Evolutionary conservation across 345 rosid genomes (phyloP).

Genomic region (Hirschfeldia incana): DNA sequence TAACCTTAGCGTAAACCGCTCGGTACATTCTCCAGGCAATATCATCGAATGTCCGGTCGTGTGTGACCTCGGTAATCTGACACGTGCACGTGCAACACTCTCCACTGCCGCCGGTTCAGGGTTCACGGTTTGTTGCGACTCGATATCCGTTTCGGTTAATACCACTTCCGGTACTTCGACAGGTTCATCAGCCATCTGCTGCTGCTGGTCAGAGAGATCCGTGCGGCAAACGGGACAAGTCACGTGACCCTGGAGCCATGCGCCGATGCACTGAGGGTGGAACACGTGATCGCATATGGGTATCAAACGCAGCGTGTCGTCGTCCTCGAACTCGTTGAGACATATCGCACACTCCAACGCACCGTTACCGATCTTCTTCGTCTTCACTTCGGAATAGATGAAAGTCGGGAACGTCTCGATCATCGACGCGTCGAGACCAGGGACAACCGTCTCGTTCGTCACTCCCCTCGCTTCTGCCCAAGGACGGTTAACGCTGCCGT

Average conservation of each 20-base stretch:
- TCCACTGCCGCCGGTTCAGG: slow-evolving; percentile 43
- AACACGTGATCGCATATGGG: slow-evolving; percentile 85
- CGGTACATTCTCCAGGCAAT: slow-evolving; percentile 81
- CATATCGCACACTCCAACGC: slow-evolving; percentile 88
- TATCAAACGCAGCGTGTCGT: slow-evolving; percentile 79
- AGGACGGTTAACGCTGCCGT: slow-evolving; percentile 21
- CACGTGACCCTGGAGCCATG: slow-evolving; percentile 66
- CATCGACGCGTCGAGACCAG: slow-evolving; percentile 54
- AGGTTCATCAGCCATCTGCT: slow-evolving; percentile 19
- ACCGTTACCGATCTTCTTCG: slow-evolving; percentile 71
- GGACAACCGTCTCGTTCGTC: slow-evolving; percentile 33
- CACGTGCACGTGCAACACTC: slow-evolving; percentile 41
- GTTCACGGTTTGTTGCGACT: slow-evolving; percentile 8
- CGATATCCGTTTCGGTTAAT: slow-evolving; percentile 12
- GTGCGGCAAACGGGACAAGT: slow-evolving; percentile 88
- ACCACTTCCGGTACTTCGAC: slow-evolving; percentile 6
- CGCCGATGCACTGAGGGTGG: slow-evolving; percentile 78
- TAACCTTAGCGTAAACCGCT: slow-evolving; percentile 74
- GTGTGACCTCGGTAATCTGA: slow-evolving; percentile 63
- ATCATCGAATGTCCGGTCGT: slow-evolving; percentile 89
- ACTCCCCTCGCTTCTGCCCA: slow-evolving; percentile 30
- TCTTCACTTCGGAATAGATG: slow-evolving; percentile 67
- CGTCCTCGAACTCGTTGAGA: slow-evolving; percentile 70
- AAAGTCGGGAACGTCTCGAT: slow-evolving; percentile 69
- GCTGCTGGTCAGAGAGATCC: slow-evolving; percentile 37